Conservation (phyloP, 768 basidiomycete species). For the Saitozyma sp. region DNA sequence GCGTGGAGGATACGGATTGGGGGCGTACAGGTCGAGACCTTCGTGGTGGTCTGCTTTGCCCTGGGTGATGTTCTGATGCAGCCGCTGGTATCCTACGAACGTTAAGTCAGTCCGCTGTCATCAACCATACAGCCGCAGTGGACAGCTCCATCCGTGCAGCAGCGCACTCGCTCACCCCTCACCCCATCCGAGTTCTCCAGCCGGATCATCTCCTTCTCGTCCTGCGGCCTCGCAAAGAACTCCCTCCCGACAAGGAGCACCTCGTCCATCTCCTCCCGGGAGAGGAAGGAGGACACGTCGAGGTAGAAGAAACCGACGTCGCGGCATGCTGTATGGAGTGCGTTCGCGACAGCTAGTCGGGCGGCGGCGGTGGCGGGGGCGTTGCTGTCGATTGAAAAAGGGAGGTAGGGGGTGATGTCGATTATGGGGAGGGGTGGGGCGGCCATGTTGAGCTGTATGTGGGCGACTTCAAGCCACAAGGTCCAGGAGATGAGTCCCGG, state of each 20-base stretch:
- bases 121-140: too few relatives aligned
- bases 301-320: conserved; percentile 89
- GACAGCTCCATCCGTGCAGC: neutral
- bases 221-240: conserved; percentile 72
- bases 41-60: conserved; percentile 72
- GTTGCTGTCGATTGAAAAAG: conserved; percentile 23
- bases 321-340: conserved; percentile 71
- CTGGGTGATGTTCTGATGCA: conserved; percentile 83
- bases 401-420: conserved; percentile 66
- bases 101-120: neutral
- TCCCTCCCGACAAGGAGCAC: conserved; percentile 65
- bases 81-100: conserved; percentile 69
- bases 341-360: conserved; percentile 35
- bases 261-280: conserved; percentile 64
- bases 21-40: conserved; percentile 77
- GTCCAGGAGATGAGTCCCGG: too few relatives aligned
- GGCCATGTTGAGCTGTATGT: too few relatives aligned
- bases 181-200: conserved; percentile 70
- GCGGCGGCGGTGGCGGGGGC: neutral
- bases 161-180: conserved; percentile 60
- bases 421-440: conserved; percentile 63
- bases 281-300: conserved; percentile 45
- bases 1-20: conserved; percentile 42
- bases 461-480: too few relatives aligned
- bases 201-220: conserved; percentile 75